These are phyloP conservation scores for Piper longum DNA, from an alignment of 164 flowering plant genomes.

Conservation along the genomic window DNA sequence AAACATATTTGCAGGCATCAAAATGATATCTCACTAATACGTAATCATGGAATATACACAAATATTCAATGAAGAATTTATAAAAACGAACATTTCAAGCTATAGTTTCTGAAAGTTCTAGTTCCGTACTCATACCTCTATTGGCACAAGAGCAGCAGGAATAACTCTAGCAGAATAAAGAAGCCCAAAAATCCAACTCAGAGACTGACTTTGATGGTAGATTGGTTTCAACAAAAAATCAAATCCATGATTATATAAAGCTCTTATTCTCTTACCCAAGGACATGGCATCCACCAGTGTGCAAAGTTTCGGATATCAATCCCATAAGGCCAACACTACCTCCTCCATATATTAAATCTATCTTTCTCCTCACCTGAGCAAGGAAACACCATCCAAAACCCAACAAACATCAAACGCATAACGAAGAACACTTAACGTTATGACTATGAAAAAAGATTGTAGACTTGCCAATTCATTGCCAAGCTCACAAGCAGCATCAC, in stretches of 20 bases:
- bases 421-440: background rate
- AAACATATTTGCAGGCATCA: background rate
- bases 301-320: slow-evolving; percentile 48
- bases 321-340: slow-evolving; percentile 98
- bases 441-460: background rate
- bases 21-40: background rate
- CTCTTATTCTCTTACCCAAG: slow-evolving; percentile 40
- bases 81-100: no score
- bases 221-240: no score
- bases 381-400: slow-evolving; percentile 1
- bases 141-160: slow-evolving; percentile 78
- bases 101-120: background rate
- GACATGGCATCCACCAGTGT: slow-evolving; percentile 75
- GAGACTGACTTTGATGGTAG: background rate
- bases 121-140: slow-evolving; percentile 43
- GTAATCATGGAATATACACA: background rate
- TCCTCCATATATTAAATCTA: slow-evolving; percentile 88
- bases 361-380: slow-evolving; percentile 61
- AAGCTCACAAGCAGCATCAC: slow-evolving; percentile 61
- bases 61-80: background rate
- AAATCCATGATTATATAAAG: no score
- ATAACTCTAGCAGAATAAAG: slow-evolving; percentile 44
- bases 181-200: slow-evolving; percentile 3
- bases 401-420: background rate
- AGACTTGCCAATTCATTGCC: slow-evolving; percentile 53